Percentiles rank a stretch among this genome's conserved stretches.
Evolutionary conservation across 441 rosid species (phyloP).

Genomic region (Macaranga tanarius): DNA sequence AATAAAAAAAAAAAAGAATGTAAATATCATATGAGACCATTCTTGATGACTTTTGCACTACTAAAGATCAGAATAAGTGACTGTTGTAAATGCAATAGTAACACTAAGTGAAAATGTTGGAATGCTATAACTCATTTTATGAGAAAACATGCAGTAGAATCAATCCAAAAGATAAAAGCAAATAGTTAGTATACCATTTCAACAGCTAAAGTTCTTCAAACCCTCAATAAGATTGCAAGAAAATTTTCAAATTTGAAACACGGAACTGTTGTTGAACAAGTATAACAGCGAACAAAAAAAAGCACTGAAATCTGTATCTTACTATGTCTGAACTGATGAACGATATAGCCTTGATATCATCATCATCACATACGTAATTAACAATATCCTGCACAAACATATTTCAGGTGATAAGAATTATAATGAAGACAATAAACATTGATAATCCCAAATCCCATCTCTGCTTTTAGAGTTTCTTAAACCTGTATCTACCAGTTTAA

Average conservation of each 20-base stretch:
- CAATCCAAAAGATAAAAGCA: neutral
- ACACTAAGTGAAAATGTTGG: neutral
- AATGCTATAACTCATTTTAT: neutral
- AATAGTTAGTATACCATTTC: constrained; percentile 2
- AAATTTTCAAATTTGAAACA: neutral
- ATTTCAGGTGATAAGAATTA: neutral
- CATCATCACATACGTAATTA: constrained; percentile 30
- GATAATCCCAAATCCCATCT: neutral
- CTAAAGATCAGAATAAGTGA: neutral
- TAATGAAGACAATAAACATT: neutral
- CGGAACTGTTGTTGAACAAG: neutral
- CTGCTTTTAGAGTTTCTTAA: neutral
- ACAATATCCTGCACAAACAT: constrained; percentile 27
- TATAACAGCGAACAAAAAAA: neutral
- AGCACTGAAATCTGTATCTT: constrained; percentile 12
- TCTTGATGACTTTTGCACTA: neutral
- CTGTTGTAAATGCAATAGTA: neutral
- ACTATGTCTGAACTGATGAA: constrained; percentile 27
- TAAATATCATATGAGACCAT: neutral
- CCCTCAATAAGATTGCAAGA: constrained; percentile 5
- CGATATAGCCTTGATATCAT: constrained; percentile 30
- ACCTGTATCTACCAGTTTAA: neutral
- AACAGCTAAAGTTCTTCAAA: neutral
- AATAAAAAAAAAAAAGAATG: neutral
- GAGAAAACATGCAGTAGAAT: neutral